Conservation (phyloP, 192 early-diverging fungal genomes). For the Obelidium mucronatum region DNA sequence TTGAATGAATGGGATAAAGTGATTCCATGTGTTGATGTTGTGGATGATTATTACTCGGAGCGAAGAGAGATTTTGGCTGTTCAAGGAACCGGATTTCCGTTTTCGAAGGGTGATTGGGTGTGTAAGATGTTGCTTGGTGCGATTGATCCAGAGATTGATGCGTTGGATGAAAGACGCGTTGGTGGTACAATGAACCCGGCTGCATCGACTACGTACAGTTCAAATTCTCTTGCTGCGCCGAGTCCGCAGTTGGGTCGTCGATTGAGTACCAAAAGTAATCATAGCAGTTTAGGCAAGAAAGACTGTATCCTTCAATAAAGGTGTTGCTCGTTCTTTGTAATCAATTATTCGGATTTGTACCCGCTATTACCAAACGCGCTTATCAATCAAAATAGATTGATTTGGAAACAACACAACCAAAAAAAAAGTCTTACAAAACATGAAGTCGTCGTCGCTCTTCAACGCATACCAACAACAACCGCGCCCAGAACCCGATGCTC, state of each 20-base stretch:
- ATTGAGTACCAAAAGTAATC: not conserved
- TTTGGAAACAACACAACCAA: too few relatives aligned
- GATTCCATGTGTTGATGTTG: slow-evolving; percentile 4
- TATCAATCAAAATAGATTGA: too few relatives aligned
- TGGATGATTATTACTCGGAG: slow-evolving; percentile 16
- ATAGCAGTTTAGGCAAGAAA: not conserved
- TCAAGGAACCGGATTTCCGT: slow-evolving; percentile 8
- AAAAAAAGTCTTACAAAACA: too few relatives aligned
- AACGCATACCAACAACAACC: too few relatives aligned
- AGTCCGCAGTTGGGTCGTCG: too few relatives aligned
- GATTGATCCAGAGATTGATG: slow-evolving; percentile 18
- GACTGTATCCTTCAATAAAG: not conserved
- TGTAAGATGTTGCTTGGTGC: slow-evolving; percentile 23
- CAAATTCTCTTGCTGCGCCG: too few relatives aligned
- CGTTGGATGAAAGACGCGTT: not conserved
- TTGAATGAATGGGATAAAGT: slow-evolving; percentile 15
- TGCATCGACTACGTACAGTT: too few relatives aligned
- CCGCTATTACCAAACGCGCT: too few relatives aligned
- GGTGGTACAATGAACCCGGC: not conserved
- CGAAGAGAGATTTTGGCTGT: not conserved
- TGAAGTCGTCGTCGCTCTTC: too few relatives aligned
- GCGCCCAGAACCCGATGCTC: too few relatives aligned
- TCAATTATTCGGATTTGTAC: too few relatives aligned
- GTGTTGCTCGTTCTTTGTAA: too few relatives aligned
- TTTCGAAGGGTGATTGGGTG: slow-evolving; percentile 22